Evolutionary conservation across 1,284 basidiomycete species (phyloP), one percentile per base, ranked within the genome.

Genomic region (Sporisorium graminicola): DNA sequence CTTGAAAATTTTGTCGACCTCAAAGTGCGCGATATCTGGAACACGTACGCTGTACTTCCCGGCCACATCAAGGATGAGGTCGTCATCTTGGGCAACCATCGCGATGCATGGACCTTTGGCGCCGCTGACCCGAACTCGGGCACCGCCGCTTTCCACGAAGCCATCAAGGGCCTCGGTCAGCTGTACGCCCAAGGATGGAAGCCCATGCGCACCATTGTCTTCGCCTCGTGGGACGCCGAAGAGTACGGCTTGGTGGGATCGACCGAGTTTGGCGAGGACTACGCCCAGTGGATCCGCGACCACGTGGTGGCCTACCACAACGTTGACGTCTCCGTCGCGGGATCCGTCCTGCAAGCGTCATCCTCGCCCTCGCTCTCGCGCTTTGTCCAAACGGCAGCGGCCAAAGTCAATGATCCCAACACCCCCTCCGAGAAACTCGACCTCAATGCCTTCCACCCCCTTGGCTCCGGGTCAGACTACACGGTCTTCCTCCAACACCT

Each of bases 221-320:
- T 98, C 57, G 94, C 93, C 5, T 92, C 91, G 73, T 97, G 94
- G 94, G 94, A 96, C 86, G 95, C 91, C 0, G 95, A 98, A 87
- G 95, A 95, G 89, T 94, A 94, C 69, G 94, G 94, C 29, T 88
- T 96, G 40, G 88, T 97, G 49, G 94, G 94, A 13, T 91, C 91
- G 78, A 94, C 93, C 7, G 94, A 96, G 86, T 94, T 91, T 88
- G 92, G 91, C 8, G 94, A 96, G 87, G 94, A 96, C 85, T 96
- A 95, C 84, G 88, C 91, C 8, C 88, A 90, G 31, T 95, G 92
- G 91, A 90, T 96, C 65, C 88, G 89, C 46, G 87, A 90, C 50
- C 89, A 95, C 72, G 91, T 92, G 43, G 93, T 93, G n/a, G 90
- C 92, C 7, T 98, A 98, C 85, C 87, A 96, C 72, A 98, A 98